Percentiles rank a stretch among this genome's conserved stretches.
phyloP scores from a whole-genome alignment of 805 yeast genomes.

The Saccharomyces kudriavzevii region DNA sequence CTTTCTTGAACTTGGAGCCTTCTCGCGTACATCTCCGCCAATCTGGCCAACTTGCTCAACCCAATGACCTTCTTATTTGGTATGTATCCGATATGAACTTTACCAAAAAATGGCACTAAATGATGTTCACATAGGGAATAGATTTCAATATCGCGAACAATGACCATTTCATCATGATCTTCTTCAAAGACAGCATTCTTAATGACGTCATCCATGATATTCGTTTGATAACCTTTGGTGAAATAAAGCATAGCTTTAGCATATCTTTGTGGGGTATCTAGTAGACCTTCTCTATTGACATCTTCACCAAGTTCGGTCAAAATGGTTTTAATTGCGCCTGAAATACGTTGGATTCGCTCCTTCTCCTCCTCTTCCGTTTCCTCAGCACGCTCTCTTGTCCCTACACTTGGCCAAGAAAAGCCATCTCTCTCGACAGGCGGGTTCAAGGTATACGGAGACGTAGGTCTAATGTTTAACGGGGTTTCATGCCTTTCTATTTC shows the following conservation, averaged over 20 bases:
- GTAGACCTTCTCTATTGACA: constrained; percentile 73
- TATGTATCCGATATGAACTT: constrained; percentile 95
- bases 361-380: constrained; percentile 56
- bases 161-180: constrained; percentile 98
- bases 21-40: constrained; percentile 95
- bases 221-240: constrained; percentile 95
- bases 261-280: constrained; percentile 92
- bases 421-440: constrained; percentile 90
- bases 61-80: constrained; percentile 93
- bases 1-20: constrained; percentile 97
- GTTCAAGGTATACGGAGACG: constrained; percentile 71
- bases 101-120: constrained; percentile 93
- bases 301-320: constrained; percentile 88
- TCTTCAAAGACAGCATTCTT: constrained; percentile 95
- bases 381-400: constrained; percentile 71
- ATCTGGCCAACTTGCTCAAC: constrained; percentile 81
- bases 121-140: constrained; percentile 96
- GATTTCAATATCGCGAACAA: constrained; percentile 88
- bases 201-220: constrained; percentile 74
- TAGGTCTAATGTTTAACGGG: constrained; percentile 67
- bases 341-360: constrained; percentile 67
- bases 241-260: constrained; percentile 94
- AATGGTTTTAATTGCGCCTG: constrained; percentile 69
- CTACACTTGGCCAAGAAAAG: constrained; percentile 85
- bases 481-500: constrained; percentile 32